These are phyloP conservation scores for Apocynum venetum DNA, from an alignment of 257 asterid species.

Conservation along the genomic window DNA sequence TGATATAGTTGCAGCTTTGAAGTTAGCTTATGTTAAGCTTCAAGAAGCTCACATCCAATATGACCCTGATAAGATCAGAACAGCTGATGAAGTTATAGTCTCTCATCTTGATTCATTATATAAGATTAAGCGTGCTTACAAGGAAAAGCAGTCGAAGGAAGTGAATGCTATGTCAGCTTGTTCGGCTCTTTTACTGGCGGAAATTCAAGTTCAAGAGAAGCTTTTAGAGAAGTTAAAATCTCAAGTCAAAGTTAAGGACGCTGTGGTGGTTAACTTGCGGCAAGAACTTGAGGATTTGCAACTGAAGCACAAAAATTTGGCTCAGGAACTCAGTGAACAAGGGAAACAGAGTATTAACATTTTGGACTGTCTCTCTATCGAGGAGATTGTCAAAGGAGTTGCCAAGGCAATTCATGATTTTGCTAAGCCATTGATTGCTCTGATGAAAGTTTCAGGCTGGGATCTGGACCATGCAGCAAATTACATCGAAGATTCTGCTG, in stretches of 20 bases:
- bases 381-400: constrained; percentile 47
- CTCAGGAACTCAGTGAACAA: constrained; percentile 35
- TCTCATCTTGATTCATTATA: constrained; percentile 43
- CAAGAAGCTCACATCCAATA: constrained; percentile 79
- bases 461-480: constrained; percentile 68
- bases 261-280: constrained; percentile 29
- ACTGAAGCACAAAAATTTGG: constrained; percentile 36
- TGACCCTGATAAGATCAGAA: constrained; percentile 49
- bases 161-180: constrained; percentile 34
- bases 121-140: constrained; percentile 45
- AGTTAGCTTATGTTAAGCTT: constrained; percentile 65
- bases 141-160: constrained; percentile 51
- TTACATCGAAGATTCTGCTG: constrained; percentile 48
- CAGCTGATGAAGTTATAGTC: constrained; percentile 57
- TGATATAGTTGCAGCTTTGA: constrained; percentile 50
- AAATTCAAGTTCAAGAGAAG: constrained; percentile 52
- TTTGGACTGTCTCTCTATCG: constrained; percentile 34
- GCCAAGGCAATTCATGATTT: constrained; percentile 73
- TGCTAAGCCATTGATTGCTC: constrained; percentile 69
- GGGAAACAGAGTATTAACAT: constrained; percentile 35
- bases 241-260: constrained; percentile 39
- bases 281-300: constrained; percentile 41
- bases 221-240: constrained; percentile 51
- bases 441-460: constrained; percentile 74
- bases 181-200: constrained; percentile 44